These are phyloP conservation scores for Chondrus crispus DNA, from an alignment of 23 red algal species.

Conservation along the genomic window DNA sequence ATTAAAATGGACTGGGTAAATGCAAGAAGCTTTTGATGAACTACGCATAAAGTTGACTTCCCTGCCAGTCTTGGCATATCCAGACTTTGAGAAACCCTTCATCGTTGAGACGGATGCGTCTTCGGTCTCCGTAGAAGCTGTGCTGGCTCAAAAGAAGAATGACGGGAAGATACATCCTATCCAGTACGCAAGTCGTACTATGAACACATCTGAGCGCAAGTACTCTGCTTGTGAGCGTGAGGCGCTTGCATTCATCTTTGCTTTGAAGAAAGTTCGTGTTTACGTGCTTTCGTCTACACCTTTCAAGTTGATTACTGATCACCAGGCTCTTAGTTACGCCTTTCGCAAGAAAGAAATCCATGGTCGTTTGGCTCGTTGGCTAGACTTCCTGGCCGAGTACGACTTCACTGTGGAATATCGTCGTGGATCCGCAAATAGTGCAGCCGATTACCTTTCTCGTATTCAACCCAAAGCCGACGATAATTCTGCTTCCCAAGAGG, in stretches of 20 bases:
- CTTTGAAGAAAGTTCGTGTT: neutral
- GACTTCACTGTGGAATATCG: neutral
- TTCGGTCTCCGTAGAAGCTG: neutral
- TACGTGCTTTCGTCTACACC: neutral
- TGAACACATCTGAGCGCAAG: neutral
- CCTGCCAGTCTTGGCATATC: neutral
- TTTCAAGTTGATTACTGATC: neutral
- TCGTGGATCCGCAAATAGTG: neutral
- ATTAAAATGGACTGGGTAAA: neutral
- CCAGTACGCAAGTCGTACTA: neutral
- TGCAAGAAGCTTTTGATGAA: neutral
- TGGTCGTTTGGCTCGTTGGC: neutral
- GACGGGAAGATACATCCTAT: neutral
- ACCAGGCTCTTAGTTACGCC: neutral
- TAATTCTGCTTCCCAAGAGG: too few relatives aligned
- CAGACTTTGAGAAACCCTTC: neutral
- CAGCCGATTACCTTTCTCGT: neutral
- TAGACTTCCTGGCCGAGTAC: slow-evolving; percentile 3
- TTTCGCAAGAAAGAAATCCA: neutral
- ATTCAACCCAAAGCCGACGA: too few relatives aligned
- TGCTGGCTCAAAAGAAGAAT: neutral
- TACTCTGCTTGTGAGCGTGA: neutral
- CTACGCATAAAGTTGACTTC: neutral
- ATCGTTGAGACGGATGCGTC: neutral
- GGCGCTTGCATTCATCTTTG: neutral